phyloP scores from a whole-genome alignment of 2,329 filamentous ascomycete genomes.

The Lachnellula occidentalis region DNA sequence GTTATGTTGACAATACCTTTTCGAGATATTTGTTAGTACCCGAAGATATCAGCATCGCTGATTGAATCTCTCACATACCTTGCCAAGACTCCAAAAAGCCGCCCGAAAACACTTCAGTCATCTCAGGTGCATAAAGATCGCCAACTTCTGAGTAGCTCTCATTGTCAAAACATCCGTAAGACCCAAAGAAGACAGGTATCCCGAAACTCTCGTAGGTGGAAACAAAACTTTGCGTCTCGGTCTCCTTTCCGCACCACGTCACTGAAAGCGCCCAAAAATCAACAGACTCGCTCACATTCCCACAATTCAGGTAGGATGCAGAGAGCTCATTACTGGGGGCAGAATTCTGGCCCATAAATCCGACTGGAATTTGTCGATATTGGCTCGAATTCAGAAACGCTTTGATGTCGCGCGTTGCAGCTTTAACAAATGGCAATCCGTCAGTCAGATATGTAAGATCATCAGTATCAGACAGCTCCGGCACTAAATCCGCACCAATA shows the following conservation, averaged over 20 bases:
- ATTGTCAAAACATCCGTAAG: conserved; percentile 82
- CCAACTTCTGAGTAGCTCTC: conserved; percentile 69
- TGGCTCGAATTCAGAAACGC: conserved; percentile 42
- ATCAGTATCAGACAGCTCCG: conserved; percentile 44
- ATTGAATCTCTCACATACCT: conserved; percentile 83
- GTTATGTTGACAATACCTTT: background rate
- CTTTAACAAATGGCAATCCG: conserved; percentile 49
- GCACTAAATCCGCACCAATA: conserved; percentile 48
- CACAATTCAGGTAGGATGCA: conserved; percentile 68
- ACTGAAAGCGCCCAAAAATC: conserved; percentile 60
- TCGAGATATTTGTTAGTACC: conserved; percentile 31
- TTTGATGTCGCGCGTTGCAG: conserved; percentile 49
- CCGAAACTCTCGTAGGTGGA: conserved; percentile 59
- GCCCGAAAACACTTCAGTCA: conserved; percentile 89
- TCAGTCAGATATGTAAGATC: conserved; percentile 32
- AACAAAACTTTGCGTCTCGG: conserved; percentile 48
- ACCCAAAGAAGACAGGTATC: conserved; percentile 64
- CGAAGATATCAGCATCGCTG: conserved; percentile 69
- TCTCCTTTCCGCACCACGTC: conserved; percentile 56
- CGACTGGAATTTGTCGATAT: conserved; percentile 46
- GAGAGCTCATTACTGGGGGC: conserved; percentile 60
- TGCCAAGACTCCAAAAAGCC: conserved; percentile 47
- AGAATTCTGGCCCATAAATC: conserved; percentile 58
- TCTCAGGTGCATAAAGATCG: conserved; percentile 71
- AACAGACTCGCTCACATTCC: conserved; percentile 57